Base-by-base conservation (phyloP, 2,329 filamentous ascomycete genomes). In the Pseudocercospora pini-densiflorae region DNA sequence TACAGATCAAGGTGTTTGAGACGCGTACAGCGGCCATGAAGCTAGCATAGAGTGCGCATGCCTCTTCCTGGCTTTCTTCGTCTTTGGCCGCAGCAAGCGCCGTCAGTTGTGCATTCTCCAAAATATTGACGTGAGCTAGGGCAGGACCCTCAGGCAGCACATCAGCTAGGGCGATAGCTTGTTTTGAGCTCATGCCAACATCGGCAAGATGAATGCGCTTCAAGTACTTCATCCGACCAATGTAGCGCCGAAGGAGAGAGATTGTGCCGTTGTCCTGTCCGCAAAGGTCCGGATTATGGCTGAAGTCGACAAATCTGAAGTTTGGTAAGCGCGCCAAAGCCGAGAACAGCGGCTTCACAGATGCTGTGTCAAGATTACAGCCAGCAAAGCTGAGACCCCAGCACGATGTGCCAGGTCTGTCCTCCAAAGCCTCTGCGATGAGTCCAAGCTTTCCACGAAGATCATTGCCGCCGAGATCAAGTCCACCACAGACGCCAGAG, bases 21-120 rank as follows among this genome's bases (percentile, higher is more conserved):
- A 97, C 87, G 61, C 94, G 89, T 0, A 93, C 90, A 0, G 94
- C 94, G 5, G 93, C 92, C 81, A 97, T 90, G 21, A 98, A 85
- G 1, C 94, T 97, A 0, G 95, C 93, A 77, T 97, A 98, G 6
- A 98, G 81, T 0, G 95, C 95, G 73, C 92, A 97, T 0, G 95
- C 94, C 79, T 98, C 94, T 79, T 98, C 94, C 78, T 97, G 93
- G 1, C 85, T 86, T 64, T 89, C 89, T 73, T 95, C 92, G 5
- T 92, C 92, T 59, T 85, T 91, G 0, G 93, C 91, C 67, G 88
- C 86, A 5, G 93, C 90, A 24, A 97, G 85, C 55, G 86, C 86
- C 23, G 87, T 83, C 4, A 97, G 82, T 67, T 89, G 85, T 0
- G 88, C 85, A 73, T 99, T 99, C 71, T 95, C 92, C 45, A 97